These are phyloP conservation scores for Melastoma malabathricum DNA, from an alignment of 345 rosid genomes.

Conservation along the genomic window DNA sequence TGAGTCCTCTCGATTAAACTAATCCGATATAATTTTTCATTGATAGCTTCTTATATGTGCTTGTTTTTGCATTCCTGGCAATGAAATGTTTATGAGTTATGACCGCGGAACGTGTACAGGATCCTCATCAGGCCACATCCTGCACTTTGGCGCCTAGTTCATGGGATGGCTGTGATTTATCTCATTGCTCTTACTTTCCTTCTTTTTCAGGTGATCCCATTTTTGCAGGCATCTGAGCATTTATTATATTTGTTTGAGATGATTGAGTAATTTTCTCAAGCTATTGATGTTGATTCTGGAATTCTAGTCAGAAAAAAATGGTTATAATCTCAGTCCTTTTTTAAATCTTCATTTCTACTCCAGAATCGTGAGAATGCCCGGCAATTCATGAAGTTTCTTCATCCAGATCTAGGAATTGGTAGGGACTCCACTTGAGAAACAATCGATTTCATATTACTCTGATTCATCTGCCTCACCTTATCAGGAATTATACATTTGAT, in stretches of 20 bases:
- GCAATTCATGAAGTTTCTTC: constrained; percentile 97
- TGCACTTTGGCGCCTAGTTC: constrained; percentile 96
- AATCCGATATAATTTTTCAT: no score
- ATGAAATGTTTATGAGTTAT: no score
- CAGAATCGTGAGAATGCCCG: constrained; percentile 96
- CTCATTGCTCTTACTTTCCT: constrained; percentile 85
- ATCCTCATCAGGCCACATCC: constrained; percentile 96
- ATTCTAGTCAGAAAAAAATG: no score
- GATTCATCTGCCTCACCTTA: no score
- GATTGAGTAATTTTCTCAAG: no score
- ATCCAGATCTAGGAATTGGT: constrained; percentile 95
- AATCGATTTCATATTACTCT: no score
- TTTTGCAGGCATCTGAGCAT: background rate
- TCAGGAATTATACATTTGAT: background rate
- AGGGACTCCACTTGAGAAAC: constrained; percentile 14
- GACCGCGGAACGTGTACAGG: constrained; percentile 21
- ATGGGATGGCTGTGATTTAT: constrained; percentile 94
- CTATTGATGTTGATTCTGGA: no score
- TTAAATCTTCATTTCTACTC: constrained; percentile 4
- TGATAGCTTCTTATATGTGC: no score
- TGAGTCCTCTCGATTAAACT: constrained; percentile 17
- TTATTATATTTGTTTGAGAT: no score
- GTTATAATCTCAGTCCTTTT: background rate
- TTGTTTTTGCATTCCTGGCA: no score
- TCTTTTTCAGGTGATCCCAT: constrained; percentile 76